phyloP scores from a whole-genome alignment of 2,329 filamentous ascomycete species.

The Calonectria honghensis region DNA sequence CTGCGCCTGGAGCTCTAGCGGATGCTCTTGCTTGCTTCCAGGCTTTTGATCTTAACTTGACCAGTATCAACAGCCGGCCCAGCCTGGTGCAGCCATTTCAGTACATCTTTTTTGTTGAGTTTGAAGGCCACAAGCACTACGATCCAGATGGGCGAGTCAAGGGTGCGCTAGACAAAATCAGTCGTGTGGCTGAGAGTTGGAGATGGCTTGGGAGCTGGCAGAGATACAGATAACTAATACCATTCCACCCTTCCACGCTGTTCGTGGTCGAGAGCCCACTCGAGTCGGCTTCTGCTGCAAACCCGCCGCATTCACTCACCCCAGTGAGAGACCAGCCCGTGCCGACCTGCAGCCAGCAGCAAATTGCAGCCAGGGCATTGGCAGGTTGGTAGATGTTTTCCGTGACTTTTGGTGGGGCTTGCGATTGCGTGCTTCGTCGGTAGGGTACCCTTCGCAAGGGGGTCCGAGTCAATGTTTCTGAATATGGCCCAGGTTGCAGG shows the following conservation, averaged over 20 bases:
- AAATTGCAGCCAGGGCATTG: slow-evolving; percentile 42
- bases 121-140: slow-evolving; percentile 76
- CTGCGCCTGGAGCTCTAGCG: slow-evolving; percentile 86
- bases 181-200: slow-evolving; percentile 75
- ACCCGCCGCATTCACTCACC: slow-evolving; percentile 39
- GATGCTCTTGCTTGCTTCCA: slow-evolving; percentile 88
- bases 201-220: slow-evolving; percentile 84
- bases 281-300: slow-evolving; percentile 31
- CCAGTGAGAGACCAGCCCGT: slow-evolving; percentile 44
- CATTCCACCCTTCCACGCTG: slow-evolving; percentile 37
- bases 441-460: slow-evolving; percentile 39
- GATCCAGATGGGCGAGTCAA: slow-evolving; percentile 76
- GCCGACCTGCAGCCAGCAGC: slow-evolving; percentile 37
- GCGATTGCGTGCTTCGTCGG: slow-evolving; percentile 46
- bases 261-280: slow-evolving; percentile 27
- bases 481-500: slow-evolving; percentile 30
- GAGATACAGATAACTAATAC: slow-evolving; percentile 57
- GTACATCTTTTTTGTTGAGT: slow-evolving; percentile 97
- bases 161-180: slow-evolving; percentile 75
- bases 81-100: slow-evolving; percentile 86
- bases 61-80: slow-evolving; percentile 91
- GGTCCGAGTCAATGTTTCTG: slow-evolving; percentile 11
- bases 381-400: slow-evolving; percentile 45
- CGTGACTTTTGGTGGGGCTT: slow-evolving; percentile 48
- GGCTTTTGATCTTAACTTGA: slow-evolving; percentile 84